Evolutionary conservation across 768 basidiomycete genomes (phyloP).

Genomic region (Agaricus sinodeliciosus): DNA sequence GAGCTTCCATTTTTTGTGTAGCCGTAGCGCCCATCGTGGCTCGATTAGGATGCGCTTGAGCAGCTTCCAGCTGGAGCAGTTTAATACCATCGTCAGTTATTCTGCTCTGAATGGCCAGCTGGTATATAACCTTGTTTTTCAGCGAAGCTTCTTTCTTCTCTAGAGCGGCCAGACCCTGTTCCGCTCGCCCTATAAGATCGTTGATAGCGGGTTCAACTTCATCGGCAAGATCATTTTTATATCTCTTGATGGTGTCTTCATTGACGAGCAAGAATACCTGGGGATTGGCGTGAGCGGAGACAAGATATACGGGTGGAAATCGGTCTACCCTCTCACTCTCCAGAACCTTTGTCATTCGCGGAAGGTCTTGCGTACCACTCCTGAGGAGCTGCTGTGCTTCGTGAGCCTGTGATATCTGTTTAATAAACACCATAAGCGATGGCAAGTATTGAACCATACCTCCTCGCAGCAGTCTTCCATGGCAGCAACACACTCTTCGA

Average conservation of each 20-base stretch:
- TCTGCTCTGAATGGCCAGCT: neutral
- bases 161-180: conserved; percentile 57
- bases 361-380: conserved; percentile 65
- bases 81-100: neutral
- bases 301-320: neutral
- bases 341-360: conserved; percentile 61
- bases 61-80: conserved; percentile 46
- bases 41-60: conserved; percentile 37
- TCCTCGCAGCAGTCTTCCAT: conserved; percentile 82
- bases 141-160: conserved; percentile 56
- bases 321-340: conserved; percentile 55
- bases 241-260: conserved; percentile 63
- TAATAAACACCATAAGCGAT: neutral
- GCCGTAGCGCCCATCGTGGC: conserved; percentile 43
- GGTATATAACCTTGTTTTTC: conserved; percentile 52
- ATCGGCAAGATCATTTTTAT: conserved; percentile 69
- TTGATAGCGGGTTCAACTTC: conserved; percentile 78
- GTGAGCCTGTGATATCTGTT: conserved; percentile 36
- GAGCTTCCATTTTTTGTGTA: conserved; percentile 58
- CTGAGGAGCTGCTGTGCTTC: conserved; percentile 66
- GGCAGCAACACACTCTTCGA: conserved; percentile 69
- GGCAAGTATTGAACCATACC: conserved; percentile 27
- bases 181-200: conserved; percentile 66
- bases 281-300: neutral
- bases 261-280: conserved; percentile 74